These are phyloP conservation scores for Mycena latifolia DNA, from an alignment of 768 basidiomycete genomes.

Conservation along the genomic window DNA sequence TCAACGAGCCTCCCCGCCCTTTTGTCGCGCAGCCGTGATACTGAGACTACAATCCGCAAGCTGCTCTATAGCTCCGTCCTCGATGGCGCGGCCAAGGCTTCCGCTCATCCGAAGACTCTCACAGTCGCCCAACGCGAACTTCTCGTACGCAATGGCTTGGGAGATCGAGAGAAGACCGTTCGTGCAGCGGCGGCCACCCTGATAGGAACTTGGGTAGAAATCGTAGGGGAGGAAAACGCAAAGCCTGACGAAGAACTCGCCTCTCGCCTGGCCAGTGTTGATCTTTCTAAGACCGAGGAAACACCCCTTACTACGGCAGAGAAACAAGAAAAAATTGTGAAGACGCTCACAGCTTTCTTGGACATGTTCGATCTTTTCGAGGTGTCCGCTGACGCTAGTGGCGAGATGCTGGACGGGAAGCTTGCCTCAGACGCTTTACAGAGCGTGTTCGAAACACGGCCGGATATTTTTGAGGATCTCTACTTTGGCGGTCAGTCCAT, in stretches of 20 bases:
- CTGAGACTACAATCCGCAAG: conserved; percentile 80
- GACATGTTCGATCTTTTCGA: conserved; percentile 67
- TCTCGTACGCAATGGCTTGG: conserved; percentile 85
- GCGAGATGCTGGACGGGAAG: conserved; percentile 20
- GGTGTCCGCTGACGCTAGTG: conserved; percentile 53
- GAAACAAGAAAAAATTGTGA: conserved; percentile 44
- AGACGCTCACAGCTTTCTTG: conserved; percentile 61
- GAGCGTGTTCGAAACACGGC: conserved; percentile 75
- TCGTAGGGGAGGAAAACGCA: conserved; percentile 49
- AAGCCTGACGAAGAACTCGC: conserved; percentile 50
- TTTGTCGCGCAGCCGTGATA: conserved; percentile 83
- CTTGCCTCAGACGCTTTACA: conserved; percentile 80
- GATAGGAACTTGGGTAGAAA: conserved; percentile 82
- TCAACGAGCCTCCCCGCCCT: conserved; percentile 70
- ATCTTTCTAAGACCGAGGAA: conserved; percentile 38
- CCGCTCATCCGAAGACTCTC: conserved; percentile 74
- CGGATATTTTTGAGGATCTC: conserved; percentile 75
- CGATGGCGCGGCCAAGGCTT: conserved; percentile 52
- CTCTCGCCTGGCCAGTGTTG: conserved; percentile 36
- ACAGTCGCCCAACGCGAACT: conserved; percentile 80
- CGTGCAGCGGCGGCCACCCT: conserved; percentile 79
- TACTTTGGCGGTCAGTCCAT: conserved; percentile 73
- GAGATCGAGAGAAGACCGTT: conserved; percentile 85
- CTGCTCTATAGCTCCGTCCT: conserved; percentile 77
- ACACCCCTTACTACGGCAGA: conserved; percentile 25